Evolutionary conservation across 2,329 filamentous ascomycete genomes (phyloP), one percentile per base, ranked within the genome.

Genomic region (Piedraia hortae): DNA sequence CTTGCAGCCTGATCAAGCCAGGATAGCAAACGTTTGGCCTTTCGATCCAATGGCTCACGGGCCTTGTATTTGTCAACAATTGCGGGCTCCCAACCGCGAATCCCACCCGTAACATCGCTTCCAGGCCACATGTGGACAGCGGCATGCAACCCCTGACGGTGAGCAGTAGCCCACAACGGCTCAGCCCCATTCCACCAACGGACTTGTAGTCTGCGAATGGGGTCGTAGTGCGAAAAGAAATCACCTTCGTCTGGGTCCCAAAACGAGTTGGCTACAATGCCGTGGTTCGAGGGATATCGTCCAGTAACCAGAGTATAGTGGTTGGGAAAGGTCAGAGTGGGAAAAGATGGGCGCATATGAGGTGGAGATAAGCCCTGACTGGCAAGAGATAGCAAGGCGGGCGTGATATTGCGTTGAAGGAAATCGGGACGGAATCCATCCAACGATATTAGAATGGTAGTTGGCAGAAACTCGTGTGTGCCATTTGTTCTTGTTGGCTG

Each of bases 41-140:
- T 97, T 16, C 56, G 60, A 0, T 60, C 43, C 2, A 97, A 55
- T 14, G 52, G 41, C 47, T 91, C 80, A 1, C 68, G 59, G 5
- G 63, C 67, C 33, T 90, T 82, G 48, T 62, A 97, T 35, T 65
- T 69, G 48, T 93, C 85, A 21, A 93, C 44, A 36, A 75, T 75
- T 6, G 63, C 67, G 2, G 80, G 75, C 30, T 80, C 66, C 10
- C 67, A 52, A n/a, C 57, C 53, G 7, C 63, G 55, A 28, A 89
- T 71, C 41, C 77, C n/a, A n/a, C n/a, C n/a, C 7, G 10, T 7
- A 17, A 7, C 7, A 7, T 17, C 7, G 19, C 74, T 88, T 2
- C 85, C 85, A 2, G 85, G 85, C 85, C 85, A 97, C 85, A 97
- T 97, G 43, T 97, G 85, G 12, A 97, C 65, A 1, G 77, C 85